phyloP scores from a whole-genome alignment of 179 eudicot genomes.

The Drosera spatulata region DNA sequence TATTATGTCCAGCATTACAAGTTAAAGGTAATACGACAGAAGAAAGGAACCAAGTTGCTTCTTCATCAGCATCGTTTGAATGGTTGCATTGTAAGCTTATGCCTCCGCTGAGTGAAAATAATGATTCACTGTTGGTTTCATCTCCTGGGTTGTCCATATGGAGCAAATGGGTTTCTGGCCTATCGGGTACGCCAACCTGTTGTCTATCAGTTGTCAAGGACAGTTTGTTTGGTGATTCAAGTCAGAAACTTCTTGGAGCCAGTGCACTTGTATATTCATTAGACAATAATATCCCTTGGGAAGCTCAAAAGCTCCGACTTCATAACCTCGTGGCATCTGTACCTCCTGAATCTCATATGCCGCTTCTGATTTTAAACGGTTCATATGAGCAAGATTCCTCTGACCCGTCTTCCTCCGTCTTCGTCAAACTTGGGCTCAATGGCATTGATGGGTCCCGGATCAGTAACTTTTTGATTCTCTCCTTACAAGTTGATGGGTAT shows the following conservation, averaged over 20 bases:
- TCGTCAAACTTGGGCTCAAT: conserved; percentile 48
- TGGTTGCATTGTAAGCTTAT: conserved; percentile 81
- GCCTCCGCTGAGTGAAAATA: conserved; percentile 29
- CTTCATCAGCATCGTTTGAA: conserved; percentile 25
- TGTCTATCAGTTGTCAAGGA: conserved; percentile 65
- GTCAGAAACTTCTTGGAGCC: conserved; percentile 43
- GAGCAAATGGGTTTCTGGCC: conserved; percentile 54
- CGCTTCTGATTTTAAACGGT: conserved; percentile 55
- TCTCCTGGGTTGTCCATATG: conserved; percentile 70
- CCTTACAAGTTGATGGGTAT: conserved; percentile 44
- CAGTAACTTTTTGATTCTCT: conserved; percentile 23
- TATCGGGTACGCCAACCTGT: conserved; percentile 28
- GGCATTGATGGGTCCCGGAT: conserved; percentile 56
- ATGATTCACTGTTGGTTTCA: conserved; percentile 39
- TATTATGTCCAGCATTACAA: conserved; percentile 34
- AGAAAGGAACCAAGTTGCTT: conserved; percentile 12
- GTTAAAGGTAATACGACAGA: conserved; percentile 7
- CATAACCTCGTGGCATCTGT: conserved; percentile 44
- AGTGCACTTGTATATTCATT: conserved; percentile 56
- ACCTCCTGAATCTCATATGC: conserved; percentile 51
- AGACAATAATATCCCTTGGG: conserved; percentile 50
- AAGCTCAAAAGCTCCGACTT: conserved; percentile 51
- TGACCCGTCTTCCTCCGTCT: conserved; percentile 20
- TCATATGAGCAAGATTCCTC: conserved; percentile 17
- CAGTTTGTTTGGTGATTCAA: conserved; percentile 18